These are phyloP conservation scores for Tricladium varicosporioides DNA, from an alignment of 2,329 filamentous ascomycete species.

Conservation along the genomic window DNA sequence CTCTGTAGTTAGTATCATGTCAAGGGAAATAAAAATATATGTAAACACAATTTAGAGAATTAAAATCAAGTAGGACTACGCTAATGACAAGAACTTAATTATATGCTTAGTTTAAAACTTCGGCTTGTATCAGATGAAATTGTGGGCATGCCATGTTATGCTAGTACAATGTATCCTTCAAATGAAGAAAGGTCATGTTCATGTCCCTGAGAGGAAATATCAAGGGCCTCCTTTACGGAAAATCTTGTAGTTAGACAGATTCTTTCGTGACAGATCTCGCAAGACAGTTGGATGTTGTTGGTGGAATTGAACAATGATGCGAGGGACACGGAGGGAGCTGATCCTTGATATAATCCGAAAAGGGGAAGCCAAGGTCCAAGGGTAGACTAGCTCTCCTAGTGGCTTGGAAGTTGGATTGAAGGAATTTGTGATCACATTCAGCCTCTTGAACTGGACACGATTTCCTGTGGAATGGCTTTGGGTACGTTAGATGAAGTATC, in stretches of 20 bases:
- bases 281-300: no score
- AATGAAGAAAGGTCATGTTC: neutral
- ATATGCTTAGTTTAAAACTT: neutral
- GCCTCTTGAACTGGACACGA: neutral
- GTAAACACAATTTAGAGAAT: no score
- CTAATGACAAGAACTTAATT: no score
- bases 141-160: neutral
- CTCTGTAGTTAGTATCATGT: no score
- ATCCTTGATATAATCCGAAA: neutral
- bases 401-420: neutral
- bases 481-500: neutral
- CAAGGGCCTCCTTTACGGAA: no score
- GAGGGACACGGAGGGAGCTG: no score
- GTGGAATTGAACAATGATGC: no score
- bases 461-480: neutral
- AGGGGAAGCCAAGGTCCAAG: neutral
- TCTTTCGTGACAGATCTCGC: no score
- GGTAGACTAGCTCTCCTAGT: neutral
- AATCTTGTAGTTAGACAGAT: no score
- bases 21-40: no score
- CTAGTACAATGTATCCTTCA: neutral
- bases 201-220: no score
- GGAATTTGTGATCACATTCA: neutral
- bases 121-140: neutral
- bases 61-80: no score